Conservation (phyloP, 2,329 filamentous ascomycete species). For the Sporothrix protearum region DNA sequence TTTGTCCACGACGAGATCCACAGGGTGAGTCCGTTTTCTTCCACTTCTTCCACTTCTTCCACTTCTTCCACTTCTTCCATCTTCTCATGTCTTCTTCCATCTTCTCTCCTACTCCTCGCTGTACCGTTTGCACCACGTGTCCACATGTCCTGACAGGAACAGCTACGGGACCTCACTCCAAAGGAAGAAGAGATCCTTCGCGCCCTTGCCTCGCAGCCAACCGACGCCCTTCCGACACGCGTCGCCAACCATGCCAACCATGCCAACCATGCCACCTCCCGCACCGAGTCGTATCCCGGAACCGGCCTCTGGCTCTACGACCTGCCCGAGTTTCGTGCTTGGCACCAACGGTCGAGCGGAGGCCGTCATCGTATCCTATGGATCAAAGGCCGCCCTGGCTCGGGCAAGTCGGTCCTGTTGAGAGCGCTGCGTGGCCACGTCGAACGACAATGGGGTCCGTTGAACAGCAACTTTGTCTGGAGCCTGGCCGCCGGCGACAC, state of each 20-base stretch:
- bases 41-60: no score
- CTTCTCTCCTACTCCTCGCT: background rate
- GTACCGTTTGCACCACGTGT: no score
- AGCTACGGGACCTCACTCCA: constrained; percentile 29
- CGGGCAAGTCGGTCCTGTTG: constrained; percentile 35
- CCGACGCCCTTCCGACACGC: constrained; percentile 19
- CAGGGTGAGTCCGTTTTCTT: constrained; percentile 25
- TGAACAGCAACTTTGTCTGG: constrained; percentile 33
- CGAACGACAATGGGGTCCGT: constrained; percentile 32
- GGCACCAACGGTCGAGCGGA: constrained; percentile 33
- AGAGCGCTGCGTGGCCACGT: constrained; percentile 32
- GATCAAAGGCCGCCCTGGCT: constrained; percentile 35
- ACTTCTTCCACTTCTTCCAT: no score
- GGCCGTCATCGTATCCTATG: constrained; percentile 34
- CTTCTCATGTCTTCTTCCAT: background rate
- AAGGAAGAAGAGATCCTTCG: constrained; percentile 32
- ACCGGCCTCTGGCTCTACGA: constrained; percentile 37
- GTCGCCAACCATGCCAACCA: background rate
- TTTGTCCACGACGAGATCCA: constrained; percentile 31
- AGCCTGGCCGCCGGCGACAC: constrained; percentile 30
- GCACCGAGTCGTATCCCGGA: constrained; percentile 31
- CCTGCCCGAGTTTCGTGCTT: constrained; percentile 34
- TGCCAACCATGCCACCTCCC: constrained; percentile 19
- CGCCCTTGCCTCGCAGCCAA: constrained; percentile 27
- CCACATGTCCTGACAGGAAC: no score